Conservation (phyloP, 805 yeast genomes). For the Crinitomyces ghanaensis region DNA sequence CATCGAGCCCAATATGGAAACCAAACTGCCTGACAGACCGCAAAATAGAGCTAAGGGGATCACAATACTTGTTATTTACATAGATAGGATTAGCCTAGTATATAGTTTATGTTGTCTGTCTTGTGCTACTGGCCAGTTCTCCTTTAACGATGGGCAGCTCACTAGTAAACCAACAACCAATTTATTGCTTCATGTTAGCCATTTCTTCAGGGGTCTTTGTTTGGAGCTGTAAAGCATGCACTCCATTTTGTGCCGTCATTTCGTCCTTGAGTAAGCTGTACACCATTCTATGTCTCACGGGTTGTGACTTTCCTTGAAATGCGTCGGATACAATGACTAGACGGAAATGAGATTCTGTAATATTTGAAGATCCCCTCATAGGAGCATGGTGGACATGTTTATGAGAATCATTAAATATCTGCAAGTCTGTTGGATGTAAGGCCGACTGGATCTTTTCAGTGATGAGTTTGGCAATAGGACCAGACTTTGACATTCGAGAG, state of each 20-base stretch:
- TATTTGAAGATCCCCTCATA: slow-evolving; percentile 58
- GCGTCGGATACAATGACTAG: slow-evolving; percentile 58
- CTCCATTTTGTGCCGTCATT: slow-evolving; percentile 46
- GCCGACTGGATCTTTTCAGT: slow-evolving; percentile 31
- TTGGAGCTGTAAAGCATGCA: slow-evolving; percentile 81
- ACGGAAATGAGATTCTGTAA: slow-evolving; percentile 71
- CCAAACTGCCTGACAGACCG: no score
- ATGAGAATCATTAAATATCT: slow-evolving; percentile 68
- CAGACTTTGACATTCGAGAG: no score
- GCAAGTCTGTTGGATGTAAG: slow-evolving; percentile 35
- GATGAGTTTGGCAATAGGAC: slow-evolving; percentile 28
- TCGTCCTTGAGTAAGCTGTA: slow-evolving; percentile 64
- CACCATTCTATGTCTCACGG: slow-evolving; percentile 68
- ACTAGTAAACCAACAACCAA: no score
- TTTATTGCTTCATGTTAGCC: slow-evolving; percentile 1
- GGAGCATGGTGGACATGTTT: slow-evolving; percentile 85
- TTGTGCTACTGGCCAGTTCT: no score
- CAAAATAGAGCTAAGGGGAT: no score
- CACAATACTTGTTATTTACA: no score
- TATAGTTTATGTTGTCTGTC: no score
- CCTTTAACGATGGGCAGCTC: no score
- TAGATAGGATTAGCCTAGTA: no score
- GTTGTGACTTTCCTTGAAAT: slow-evolving; percentile 54
- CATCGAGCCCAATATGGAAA: no score
- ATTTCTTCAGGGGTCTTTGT: slow-evolving; percentile 64